Base-by-base conservation (phyloP, 2,329 filamentous ascomycete species). In the Diaporthe amygdali region DNA sequence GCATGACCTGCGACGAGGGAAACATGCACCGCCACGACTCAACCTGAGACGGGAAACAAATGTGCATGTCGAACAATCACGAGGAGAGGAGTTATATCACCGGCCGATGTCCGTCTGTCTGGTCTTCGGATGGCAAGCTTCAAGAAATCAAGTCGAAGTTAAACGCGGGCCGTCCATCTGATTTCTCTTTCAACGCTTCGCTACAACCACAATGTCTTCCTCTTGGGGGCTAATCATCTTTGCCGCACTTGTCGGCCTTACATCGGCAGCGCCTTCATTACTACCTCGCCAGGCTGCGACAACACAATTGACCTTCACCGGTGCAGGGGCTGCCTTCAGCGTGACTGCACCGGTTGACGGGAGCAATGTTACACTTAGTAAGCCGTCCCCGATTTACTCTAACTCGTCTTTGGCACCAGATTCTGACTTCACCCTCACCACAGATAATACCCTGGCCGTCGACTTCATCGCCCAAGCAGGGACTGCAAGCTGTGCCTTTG, bases 241-340 rank as follows among this genome's bases (percentile, higher is more conserved):
- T 20, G 56, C 68, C 41, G 32, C 44, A 20, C 9, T 71, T 27
- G 14, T 51, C 25, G 32, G 32, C 17, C 47, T 66, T 17, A 41
- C 51, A 9, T 25, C 56, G 14, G 70, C 66, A 34, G 49, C 66
- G 20, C 70, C 70, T 6, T 55, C 59, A 20, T 37, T 69, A 37
- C 27, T 47, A 7, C 49, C 47, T 46, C 70, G 66, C 8, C 66
- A 69, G 37, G 69, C 51, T 49, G 52, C 54, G 5, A 68, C 66
- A 15, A 71, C 56, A 51, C 54, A 71, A 39, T 39, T 71, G 30
- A 69, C 70, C 8, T 71, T 71, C n/a, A 49, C 47, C 12, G 70
- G 66, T n/a, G 70, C 70, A 10, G 59, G 41, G 32, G 66, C 70
- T 44, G 44, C 55, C 2, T 69, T 71, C 49, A 66, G 25, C 17